Base-by-base conservation (phyloP, 73 alveolate species). In the Blepharisma stoltei region DNA sequence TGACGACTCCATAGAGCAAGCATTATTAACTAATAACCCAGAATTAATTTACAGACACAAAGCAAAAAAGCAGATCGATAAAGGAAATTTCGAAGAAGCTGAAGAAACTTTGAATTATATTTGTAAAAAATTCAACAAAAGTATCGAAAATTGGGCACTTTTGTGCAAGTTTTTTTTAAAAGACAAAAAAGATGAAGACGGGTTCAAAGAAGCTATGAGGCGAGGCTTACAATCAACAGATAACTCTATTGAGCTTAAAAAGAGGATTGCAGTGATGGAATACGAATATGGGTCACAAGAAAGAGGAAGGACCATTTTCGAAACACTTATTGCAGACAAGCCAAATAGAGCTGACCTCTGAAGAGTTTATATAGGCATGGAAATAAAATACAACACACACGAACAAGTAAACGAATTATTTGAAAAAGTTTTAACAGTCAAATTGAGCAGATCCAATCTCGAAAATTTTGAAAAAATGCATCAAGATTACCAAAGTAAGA, bases 321-420 rank as follows among this genome's bases (percentile, higher is more conserved):
- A 60, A 25, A 60, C 14, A 8, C 46, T 60, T n/a, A n/a, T 60
- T 9, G 23, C n/a, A 1, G 73, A 60, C 14, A 60, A 60, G 23
- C 73, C 73, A 20, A 60, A 60, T 2, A 60, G 73, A 25, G 14
- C 73, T 18, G 73, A 60, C 23, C 14, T 60, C 46, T 60, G 73
- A 38, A n/a, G 14, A n/a, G 37, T 60, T 60, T 60, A 18, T 25
- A 20, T 60, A 0, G 18, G 23, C 37, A 20, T 14, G 14, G 73
- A 60, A 60, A 38, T 14, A 25, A 60, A 60, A 60, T 8, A 14
- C 23, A 25, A 38, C 11, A 25, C n/a, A 18, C 18, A 14, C 46
- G 73, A 60, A 25, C 37, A 18, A 25, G 73, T 60, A 14, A 14
- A 38, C 18, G 73, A 60, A 14, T 60, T 60, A 60, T 60, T 14